Base-by-base conservation (phyloP, 108 stramenopile genomes). In the Nitzschia palea region DNA sequence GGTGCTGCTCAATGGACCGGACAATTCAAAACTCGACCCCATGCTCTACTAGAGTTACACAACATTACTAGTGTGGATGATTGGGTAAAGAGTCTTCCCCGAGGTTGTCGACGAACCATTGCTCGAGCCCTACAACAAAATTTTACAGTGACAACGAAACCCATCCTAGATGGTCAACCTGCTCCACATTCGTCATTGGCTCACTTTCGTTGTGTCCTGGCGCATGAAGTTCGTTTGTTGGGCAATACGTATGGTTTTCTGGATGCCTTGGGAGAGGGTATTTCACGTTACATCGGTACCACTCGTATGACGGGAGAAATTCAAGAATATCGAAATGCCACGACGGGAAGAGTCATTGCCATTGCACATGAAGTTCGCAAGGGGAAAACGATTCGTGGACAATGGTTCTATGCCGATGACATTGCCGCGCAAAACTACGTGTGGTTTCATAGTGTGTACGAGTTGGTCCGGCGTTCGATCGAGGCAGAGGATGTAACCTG, bases 341-440 rank as follows among this genome's bases (percentile, higher is more conserved):
- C 60, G 18, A 71, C 62, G 8, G 76, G 71, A 15, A 74, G 68
- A 55, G 73, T 89, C 22, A 86, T 89, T 42, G 88, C 85, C 20
- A 84, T 89, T 76, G 45, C 62, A 27, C 45, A 36, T 48, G 83
- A 84, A 69, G 86, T 86, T 17, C 56, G 73, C 15, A 89, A 89
- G 58, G 88, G 81, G 4, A 74, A 74, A 4, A 86, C 86, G 10
- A 55, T 85, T 12, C 72, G 88, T 6, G 88, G 88, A 9, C 88
- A 89, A 51, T 89, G 88, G 88, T 89, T 89, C 65, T 89, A 89
- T 53, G 86, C 85, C 29, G 73, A 80, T 60, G 84, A 89, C 65
- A 81, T 74, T 55, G 88, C 88, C 5, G 74, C 88, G 18, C 81
- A 73, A 60, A 44, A 72, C 48, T 89, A 89, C 71, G 88, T 89